A percentile compares a stretch with the other conserved stretches of the same genome.
These are phyloP conservation scores for Emmonsia crescens DNA, from an alignment of 2,329 filamentous ascomycete genomes.

Conservation along the genomic window DNA sequence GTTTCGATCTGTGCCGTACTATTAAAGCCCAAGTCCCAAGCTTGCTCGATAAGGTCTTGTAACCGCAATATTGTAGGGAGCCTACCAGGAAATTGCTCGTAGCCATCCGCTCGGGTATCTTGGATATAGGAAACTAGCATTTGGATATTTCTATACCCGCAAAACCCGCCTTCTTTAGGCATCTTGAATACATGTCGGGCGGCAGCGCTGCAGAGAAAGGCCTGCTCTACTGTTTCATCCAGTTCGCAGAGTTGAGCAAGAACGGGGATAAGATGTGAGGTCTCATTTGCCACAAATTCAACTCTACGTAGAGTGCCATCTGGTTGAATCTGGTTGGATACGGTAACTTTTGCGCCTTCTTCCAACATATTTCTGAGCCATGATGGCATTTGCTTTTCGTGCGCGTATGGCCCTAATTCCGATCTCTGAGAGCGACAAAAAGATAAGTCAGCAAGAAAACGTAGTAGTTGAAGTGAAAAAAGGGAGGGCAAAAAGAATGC, in stretches of 20 bases:
- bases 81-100: constrained; percentile 47
- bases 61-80: constrained; percentile 70
- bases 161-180: constrained; percentile 77
- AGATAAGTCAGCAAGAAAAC: neutral
- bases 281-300: constrained; percentile 38
- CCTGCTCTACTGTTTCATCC: constrained; percentile 53
- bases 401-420: constrained; percentile 60
- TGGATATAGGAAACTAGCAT: constrained; percentile 76
- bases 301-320: constrained; percentile 36
- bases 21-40: constrained; percentile 82
- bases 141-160: constrained; percentile 90
- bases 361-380: constrained; percentile 56
- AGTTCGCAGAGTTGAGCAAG: constrained; percentile 54
- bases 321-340: constrained; percentile 39
- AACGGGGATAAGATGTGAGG: constrained; percentile 48
- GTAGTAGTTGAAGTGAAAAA: too few relatives aligned
- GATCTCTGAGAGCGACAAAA: constrained; percentile 30
- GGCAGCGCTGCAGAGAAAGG: constrained; percentile 67
- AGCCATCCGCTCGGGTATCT: constrained; percentile 45
- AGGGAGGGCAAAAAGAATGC: too few relatives aligned
- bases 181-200: constrained; percentile 76
- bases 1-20: constrained; percentile 64
- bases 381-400: constrained; percentile 63
- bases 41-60: constrained; percentile 75
- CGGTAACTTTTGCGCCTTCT: constrained; percentile 45